Conservation (phyloP, 2,329 filamentous ascomycete species). For the Pseudophaeomoniella oleicola region DNA sequence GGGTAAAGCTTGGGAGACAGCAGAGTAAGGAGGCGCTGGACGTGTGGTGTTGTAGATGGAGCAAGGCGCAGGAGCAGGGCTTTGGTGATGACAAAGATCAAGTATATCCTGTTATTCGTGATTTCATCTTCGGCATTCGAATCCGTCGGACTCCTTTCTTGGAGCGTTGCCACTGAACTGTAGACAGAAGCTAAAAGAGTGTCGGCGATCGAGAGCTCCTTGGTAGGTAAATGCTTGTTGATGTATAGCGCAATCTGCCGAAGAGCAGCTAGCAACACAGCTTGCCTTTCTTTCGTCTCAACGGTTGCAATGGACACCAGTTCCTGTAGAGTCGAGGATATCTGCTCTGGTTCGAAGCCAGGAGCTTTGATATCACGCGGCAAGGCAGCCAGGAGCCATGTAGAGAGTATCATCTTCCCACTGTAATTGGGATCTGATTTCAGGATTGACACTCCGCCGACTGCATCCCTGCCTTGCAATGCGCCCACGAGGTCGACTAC, state of each 20-base stretch:
- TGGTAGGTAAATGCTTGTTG: slow-evolving; percentile 21
- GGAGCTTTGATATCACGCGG: slow-evolving; percentile 7
- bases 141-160: slow-evolving; percentile 4
- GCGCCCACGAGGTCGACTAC: slow-evolving; percentile 22
- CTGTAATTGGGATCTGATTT: slow-evolving; percentile 14
- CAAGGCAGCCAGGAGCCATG: slow-evolving; percentile 13
- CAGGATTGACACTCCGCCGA: slow-evolving; percentile 34
- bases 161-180: slow-evolving; percentile 1
- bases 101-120: slow-evolving; percentile 26
- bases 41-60: slow-evolving; percentile 33
- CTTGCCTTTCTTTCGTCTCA: slow-evolving; percentile 6
- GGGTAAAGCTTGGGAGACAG: slow-evolving; percentile 25
- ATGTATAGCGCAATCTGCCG: slow-evolving; percentile 18
- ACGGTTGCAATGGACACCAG: slow-evolving; percentile 11
- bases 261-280: slow-evolving; percentile 4
- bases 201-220: slow-evolving; percentile 10
- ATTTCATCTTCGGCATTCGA: slow-evolving; percentile 3
- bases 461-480: slow-evolving; percentile 16
- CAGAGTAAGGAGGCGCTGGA: slow-evolving; percentile 33
- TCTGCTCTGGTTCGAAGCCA: slow-evolving; percentile 5
- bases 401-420: slow-evolving; percentile 35
- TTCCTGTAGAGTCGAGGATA: slow-evolving; percentile 10
- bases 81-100: slow-evolving; percentile 47
- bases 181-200: slow-evolving; percentile 14
- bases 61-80: slow-evolving; percentile 41